Conservation (phyloP, 495 filamentous ascomycete genomes). For the Aspergillus taichungensis region DNA sequence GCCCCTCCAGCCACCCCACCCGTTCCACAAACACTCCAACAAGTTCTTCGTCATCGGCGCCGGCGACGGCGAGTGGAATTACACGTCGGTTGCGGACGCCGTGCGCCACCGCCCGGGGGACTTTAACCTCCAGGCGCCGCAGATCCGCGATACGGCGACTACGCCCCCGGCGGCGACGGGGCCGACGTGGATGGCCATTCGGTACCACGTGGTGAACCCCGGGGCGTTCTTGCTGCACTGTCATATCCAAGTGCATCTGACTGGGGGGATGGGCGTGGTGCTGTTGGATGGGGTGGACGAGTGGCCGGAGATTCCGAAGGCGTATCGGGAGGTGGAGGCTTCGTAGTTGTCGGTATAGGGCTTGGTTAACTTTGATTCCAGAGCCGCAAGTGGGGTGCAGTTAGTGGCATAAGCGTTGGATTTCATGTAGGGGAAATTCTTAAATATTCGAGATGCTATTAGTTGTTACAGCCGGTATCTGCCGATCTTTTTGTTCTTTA, state of each 20-base stretch:
- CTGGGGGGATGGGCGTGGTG: conserved; percentile 47
- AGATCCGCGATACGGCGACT: conserved; percentile 39
- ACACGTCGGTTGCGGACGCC: conserved; percentile 43
- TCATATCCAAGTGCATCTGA: conserved; percentile 50
- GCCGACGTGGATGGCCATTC: conserved; percentile 42
- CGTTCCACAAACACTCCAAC: conserved; percentile 57
- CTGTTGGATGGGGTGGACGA: conserved; percentile 50
- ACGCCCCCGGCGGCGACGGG: conserved; percentile 26
- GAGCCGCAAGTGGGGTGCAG: too few species aligned
- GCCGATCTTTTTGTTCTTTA: too few species aligned
- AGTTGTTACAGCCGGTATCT: too few species aligned
- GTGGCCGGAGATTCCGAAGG: conserved; percentile 37
- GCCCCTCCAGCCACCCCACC: conserved; percentile 37
- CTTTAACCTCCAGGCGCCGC: conserved; percentile 49
- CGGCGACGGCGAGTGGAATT: conserved; percentile 42
- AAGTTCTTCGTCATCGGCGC: conserved; percentile 48
- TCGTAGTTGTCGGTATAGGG: neutral
- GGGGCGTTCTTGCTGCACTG: conserved; percentile 53
- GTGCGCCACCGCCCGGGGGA: conserved; percentile 30
- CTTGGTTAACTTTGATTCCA: neutral
- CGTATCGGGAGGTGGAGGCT: conserved; percentile 10
- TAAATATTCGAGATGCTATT: too few species aligned
- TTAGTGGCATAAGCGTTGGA: too few species aligned
- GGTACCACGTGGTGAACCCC: conserved; percentile 51
- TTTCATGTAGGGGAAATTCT: too few species aligned